These are phyloP conservation scores for Strobilomyces echinocephalus DNA, from an alignment of 768 basidiomycete genomes.

Conservation along the genomic window DNA sequence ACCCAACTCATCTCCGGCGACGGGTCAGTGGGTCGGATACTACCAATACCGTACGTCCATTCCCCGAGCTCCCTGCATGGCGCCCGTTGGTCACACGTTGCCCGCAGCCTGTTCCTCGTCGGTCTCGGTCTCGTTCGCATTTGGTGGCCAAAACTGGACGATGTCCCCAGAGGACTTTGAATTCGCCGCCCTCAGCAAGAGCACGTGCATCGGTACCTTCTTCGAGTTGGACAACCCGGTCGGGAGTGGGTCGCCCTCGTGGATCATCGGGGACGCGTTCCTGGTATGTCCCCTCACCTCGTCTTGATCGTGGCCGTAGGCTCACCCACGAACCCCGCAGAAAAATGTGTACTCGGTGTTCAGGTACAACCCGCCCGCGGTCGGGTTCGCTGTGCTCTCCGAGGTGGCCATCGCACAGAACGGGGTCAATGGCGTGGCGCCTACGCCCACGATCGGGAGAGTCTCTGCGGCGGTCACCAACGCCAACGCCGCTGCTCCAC, in stretches of 20 bases:
- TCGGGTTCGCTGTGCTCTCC: slow-evolving; percentile 50
- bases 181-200: slow-evolving; percentile 34
- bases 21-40: slow-evolving; percentile 41
- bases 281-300: slow-evolving; percentile 23
- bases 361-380: slow-evolving; percentile 42
- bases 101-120: slow-evolving; percentile 32
- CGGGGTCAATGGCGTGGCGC: slow-evolving; percentile 35
- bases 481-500: slow-evolving; percentile 2
- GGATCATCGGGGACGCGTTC: slow-evolving; percentile 55
- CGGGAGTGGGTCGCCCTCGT: slow-evolving; percentile 33
- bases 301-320: background rate
- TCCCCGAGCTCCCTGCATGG: background rate
- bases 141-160: slow-evolving; percentile 43
- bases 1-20: slow-evolving; percentile 35
- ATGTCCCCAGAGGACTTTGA: slow-evolving; percentile 48
- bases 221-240: slow-evolving; percentile 37
- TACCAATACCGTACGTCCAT: slow-evolving; percentile 39
- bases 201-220: slow-evolving; percentile 50
- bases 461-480: slow-evolving; percentile 43
- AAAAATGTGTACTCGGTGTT: slow-evolving; percentile 61
- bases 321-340: background rate
- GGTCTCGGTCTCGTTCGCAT: slow-evolving; percentile 39
- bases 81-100: background rate
- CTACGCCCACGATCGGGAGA: slow-evolving; percentile 55
- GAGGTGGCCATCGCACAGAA: slow-evolving; percentile 21